These are phyloP conservation scores for Neoboletus magnificus DNA, from an alignment of 768 basidiomycete species.

Conservation along the genomic window DNA sequence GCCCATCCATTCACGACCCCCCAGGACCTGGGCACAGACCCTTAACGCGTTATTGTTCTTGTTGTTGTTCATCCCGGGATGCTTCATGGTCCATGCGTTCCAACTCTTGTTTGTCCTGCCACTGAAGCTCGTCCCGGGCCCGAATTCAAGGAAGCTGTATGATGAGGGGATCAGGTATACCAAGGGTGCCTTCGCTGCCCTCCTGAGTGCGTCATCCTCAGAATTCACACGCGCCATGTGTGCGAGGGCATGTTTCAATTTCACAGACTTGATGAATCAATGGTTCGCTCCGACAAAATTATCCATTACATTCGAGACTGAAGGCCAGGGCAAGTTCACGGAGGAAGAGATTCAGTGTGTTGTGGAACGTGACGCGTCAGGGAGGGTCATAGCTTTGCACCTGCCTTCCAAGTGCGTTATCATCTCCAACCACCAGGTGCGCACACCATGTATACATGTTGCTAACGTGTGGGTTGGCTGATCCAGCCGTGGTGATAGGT, in stretches of 20 bases:
- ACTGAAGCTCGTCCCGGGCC: constrained; percentile 60
- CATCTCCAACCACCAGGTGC: constrained; percentile 91
- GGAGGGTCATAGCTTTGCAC: constrained; percentile 57
- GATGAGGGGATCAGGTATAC: constrained; percentile 72
- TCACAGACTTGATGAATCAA: constrained; percentile 70
- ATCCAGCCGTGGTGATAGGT: constrained; percentile 39
- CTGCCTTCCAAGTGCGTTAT: constrained; percentile 79
- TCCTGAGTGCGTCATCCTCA: constrained; percentile 55
- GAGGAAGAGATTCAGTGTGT: constrained; percentile 55
- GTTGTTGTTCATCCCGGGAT: constrained; percentile 58
- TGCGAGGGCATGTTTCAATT: constrained; percentile 1
- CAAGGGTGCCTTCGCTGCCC: constrained; percentile 76
- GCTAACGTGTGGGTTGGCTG: background rate
- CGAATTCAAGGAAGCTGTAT: constrained; percentile 53
- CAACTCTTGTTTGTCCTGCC: constrained; percentile 74
- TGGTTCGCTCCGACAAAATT: constrained; percentile 79
- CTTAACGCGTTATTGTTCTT: constrained; percentile 50
- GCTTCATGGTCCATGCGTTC: constrained; percentile 64
- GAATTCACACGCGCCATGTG: background rate
- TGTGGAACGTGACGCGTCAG: constrained; percentile 53
- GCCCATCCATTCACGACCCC: constrained; percentile 53
- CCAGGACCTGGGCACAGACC: constrained; percentile 50
- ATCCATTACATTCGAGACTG: constrained; percentile 67
- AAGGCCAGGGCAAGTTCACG: constrained; percentile 63
- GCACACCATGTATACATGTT: constrained; percentile 5